Evolutionary conservation across 768 basidiomycete genomes (phyloP).

Genomic region (Tephrocybe rancida): DNA sequence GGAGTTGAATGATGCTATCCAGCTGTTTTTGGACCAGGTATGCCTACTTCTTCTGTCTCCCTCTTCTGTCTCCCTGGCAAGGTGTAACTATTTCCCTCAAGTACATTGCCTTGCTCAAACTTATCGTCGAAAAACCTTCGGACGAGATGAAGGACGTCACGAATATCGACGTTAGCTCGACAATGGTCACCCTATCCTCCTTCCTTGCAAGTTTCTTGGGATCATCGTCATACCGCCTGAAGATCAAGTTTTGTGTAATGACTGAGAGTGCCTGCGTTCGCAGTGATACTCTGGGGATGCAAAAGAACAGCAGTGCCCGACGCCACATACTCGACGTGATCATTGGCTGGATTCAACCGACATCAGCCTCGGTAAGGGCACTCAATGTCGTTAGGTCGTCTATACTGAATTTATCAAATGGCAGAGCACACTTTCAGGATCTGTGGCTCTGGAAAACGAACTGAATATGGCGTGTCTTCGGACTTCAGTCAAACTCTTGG

Average conservation of each 20-base stretch:
- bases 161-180: conserved; percentile 63
- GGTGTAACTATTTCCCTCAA: conserved; percentile 27
- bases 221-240: conserved; percentile 59
- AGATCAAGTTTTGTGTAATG: conserved; percentile 74
- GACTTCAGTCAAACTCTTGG: conserved; percentile 74
- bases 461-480: conserved; percentile 74
- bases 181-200: conserved; percentile 58
- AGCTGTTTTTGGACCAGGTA: conserved; percentile 78
- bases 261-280: conserved; percentile 70
- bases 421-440: conserved; percentile 40
- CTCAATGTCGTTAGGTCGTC: background rate
- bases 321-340: conserved; percentile 76
- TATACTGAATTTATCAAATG: background rate
- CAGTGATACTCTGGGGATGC: conserved; percentile 59
- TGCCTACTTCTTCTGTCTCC: conserved; percentile 1
- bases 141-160: conserved; percentile 59
- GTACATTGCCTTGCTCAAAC: conserved; percentile 76
- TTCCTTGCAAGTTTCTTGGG: conserved; percentile 68
- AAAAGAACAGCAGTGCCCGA: conserved; percentile 67
- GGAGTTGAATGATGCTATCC: conserved; percentile 42
- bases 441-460: conserved; percentile 51
- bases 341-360: conserved; percentile 74
- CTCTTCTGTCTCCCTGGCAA: background rate
- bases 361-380: conserved; percentile 44
- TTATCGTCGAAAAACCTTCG: conserved; percentile 74